Conservation (phyloP, 2,329 filamentous ascomycete species). For the Colletotrichum sp. region DNA sequence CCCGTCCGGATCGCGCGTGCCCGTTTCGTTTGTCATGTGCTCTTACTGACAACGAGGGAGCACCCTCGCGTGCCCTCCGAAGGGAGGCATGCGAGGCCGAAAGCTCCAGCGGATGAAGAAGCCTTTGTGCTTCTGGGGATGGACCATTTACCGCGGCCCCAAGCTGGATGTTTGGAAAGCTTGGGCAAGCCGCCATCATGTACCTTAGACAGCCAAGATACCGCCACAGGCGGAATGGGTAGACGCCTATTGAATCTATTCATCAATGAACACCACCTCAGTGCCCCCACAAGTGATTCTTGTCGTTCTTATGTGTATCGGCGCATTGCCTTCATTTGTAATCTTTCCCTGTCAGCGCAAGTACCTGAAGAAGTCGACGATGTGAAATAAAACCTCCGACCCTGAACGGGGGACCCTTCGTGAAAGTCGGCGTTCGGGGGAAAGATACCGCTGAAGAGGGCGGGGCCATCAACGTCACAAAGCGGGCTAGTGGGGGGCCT, state of each 20-base stretch:
- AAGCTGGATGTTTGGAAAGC: slow-evolving; percentile 31
- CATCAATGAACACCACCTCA: slow-evolving; percentile 27
- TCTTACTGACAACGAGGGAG: slow-evolving; percentile 18
- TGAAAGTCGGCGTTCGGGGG: slow-evolving; percentile 10
- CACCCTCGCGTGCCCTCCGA: slow-evolving; percentile 1
- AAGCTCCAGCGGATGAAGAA: slow-evolving; percentile 20
- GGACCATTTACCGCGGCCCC: slow-evolving; percentile 24
- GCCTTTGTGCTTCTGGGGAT: slow-evolving; percentile 3
- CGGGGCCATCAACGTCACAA: slow-evolving; percentile 12
- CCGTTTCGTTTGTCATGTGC: slow-evolving; percentile 22
- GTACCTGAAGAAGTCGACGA: not conserved
- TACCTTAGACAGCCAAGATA: slow-evolving; percentile 23
- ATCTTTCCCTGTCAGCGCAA: no score
- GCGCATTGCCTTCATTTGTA: not conserved
- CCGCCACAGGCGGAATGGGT: slow-evolving; percentile 33
- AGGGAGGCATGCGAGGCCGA: slow-evolving; percentile 8
- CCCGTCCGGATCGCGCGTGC: slow-evolving; percentile 7
- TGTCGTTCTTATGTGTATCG: no score
- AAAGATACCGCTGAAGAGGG: slow-evolving; percentile 10
- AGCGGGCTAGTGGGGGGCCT: not conserved
- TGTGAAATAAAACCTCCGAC: not conserved
- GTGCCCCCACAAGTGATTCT: no score
- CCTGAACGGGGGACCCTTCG: not conserved
- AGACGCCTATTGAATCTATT: slow-evolving; percentile 62
- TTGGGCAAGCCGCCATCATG: slow-evolving; percentile 35